Evolutionary conservation across 2,329 filamentous ascomycete species (phyloP).

Genomic region (Fusarium oxysporum): DNA sequence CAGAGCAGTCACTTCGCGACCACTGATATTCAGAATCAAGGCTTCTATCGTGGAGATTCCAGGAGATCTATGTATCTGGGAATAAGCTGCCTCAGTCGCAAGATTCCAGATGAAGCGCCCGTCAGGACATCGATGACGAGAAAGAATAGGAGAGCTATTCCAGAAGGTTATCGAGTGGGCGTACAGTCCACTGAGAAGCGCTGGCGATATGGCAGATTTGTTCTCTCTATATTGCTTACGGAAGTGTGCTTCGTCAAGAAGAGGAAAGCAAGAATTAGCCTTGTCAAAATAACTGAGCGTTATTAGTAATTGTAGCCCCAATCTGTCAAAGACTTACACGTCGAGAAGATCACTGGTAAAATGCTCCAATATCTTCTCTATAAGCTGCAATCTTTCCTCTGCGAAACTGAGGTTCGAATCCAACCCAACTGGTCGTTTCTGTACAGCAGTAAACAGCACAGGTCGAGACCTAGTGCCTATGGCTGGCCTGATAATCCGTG

Average conservation of each 20-base stretch:
- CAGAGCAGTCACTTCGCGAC: slow-evolving; percentile 69
- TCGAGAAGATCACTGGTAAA: slow-evolving; percentile 63
- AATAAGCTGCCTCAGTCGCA: slow-evolving; percentile 69
- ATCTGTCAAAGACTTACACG: slow-evolving; percentile 49
- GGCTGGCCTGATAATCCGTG: slow-evolving; percentile 48
- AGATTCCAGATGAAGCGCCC: slow-evolving; percentile 72
- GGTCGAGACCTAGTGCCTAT: slow-evolving; percentile 51
- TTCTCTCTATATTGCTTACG: slow-evolving; percentile 58
- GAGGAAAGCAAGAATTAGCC: slow-evolving; percentile 70
- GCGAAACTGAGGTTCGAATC: slow-evolving; percentile 53
- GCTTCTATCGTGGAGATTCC: slow-evolving; percentile 69
- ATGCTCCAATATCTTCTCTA: slow-evolving; percentile 70
- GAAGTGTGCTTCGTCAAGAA: slow-evolving; percentile 68
- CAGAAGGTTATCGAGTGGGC: slow-evolving; percentile 70
- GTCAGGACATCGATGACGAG: slow-evolving; percentile 64
- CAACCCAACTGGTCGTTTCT: slow-evolving; percentile 59
- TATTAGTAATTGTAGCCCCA: slow-evolving; percentile 5
- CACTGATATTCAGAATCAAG: slow-evolving; percentile 68
- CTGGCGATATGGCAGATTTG: slow-evolving; percentile 64
- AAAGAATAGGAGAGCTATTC: slow-evolving; percentile 59
- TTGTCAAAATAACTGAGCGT: slow-evolving; percentile 45
- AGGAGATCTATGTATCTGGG: slow-evolving; percentile 68
- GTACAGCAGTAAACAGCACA: slow-evolving; percentile 60
- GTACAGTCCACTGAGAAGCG: slow-evolving; percentile 67
- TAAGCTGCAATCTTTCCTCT: slow-evolving; percentile 62